Evolutionary conservation across 306 rosid genomes (phyloP).

Genomic region (Citrullus colocynthis): DNA sequence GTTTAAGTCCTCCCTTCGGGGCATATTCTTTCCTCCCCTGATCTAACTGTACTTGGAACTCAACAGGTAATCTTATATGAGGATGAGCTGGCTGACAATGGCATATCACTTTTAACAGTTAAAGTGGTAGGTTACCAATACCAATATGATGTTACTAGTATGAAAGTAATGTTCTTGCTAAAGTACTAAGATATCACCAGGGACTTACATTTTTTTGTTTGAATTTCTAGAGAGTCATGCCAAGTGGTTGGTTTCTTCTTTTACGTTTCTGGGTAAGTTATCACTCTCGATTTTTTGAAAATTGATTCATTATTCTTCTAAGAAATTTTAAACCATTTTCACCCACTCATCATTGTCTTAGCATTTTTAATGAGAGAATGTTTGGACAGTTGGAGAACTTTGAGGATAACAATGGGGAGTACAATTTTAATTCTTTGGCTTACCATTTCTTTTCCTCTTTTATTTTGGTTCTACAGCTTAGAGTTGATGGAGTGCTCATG

Average conservation of each 20-base stretch:
- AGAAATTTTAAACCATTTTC: background rate
- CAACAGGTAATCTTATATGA: constrained; percentile 85
- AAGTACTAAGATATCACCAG: constrained; percentile 9
- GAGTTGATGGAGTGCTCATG: constrained; percentile 95
- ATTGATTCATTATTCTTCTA: background rate
- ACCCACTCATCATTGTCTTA: background rate
- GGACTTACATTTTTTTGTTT: constrained; percentile 18
- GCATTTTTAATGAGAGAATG: background rate
- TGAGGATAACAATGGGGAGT: background rate
- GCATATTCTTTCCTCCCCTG: constrained; percentile 10
- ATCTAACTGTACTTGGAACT: constrained; percentile 15
- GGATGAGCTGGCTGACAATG: constrained; percentile 94
- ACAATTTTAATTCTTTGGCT: background rate
- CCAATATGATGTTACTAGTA: constrained; percentile 9
- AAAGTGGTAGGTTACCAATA: constrained; percentile 62
- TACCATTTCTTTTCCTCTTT: background rate
- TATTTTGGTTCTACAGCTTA: constrained; percentile 45
- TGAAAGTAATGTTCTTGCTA: background rate
- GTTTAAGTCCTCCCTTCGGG: constrained; percentile 5
- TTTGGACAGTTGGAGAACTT: background rate
- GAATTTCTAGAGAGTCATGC: constrained; percentile 84
- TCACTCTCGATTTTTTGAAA: constrained; percentile 7
- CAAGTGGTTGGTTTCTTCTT: constrained; percentile 91
- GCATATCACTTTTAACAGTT: constrained; percentile 82
- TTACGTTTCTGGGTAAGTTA: constrained; percentile 85